Evolutionary conservation across 441 rosid genomes (phyloP), one percentile per base, ranked within the genome.

Genomic region (Geranium incanum): DNA sequence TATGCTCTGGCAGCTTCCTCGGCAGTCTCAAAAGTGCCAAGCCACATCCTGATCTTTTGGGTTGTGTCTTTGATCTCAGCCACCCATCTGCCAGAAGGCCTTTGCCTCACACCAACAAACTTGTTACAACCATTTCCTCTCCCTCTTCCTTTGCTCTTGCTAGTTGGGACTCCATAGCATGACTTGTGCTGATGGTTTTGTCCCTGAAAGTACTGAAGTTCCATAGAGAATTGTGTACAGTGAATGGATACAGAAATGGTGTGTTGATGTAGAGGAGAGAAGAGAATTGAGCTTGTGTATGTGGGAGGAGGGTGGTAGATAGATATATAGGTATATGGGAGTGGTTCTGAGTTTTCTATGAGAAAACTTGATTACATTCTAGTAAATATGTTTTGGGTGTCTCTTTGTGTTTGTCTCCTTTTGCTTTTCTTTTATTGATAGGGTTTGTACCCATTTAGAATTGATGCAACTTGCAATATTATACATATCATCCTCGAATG

Each of bases 1-100:
- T 89, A 89, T 64, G 95, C 95, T 60, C 80, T 79, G 3, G 95
- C 95, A 67, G 92, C 95, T 73, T 85, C 89, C 91, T 39, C 43
- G 5, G 43, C 43, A 39, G 43, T 1, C 43, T 39, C 43, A 7
- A 7, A 39, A 0, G 6, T 89, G 37, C 91, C 94, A 68, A 89
- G 89, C 94, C 94, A 89, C 88, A 89, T 83, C 80, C 94, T 82
- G 59, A 86, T 87, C 82, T 89, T 89, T 38, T 87, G 83, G 15
- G 91, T 43, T 39, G 43, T 39, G 43, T 39, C 43, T 39, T 39
- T 39, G 43, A 39, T 39, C 43, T 84, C 94, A n/a, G 91, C 91
- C 1, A 87, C 89, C 94, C 95, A 89, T 81, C 88, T 84, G 11
- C 95, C 95, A 0, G 95, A 87, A 70, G 92, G 90, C 82, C 95